Base-by-base conservation (phyloP, 2,329 filamentous ascomycete genomes). In the Colletotrichum eleusines region DNA sequence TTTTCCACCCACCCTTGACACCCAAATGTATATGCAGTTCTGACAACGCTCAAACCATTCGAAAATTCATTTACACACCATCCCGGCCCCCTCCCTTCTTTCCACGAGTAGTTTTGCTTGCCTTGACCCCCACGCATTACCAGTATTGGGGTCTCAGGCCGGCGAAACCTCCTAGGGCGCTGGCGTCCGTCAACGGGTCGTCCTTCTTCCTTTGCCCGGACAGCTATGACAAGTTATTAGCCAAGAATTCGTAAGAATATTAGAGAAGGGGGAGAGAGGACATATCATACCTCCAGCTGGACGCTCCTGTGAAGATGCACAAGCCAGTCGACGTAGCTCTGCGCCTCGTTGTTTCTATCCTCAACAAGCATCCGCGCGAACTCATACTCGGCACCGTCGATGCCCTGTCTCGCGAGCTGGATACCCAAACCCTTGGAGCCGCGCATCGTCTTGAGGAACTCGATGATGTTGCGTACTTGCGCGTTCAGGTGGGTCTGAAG, bases 251-350 rank as follows among this genome's bases (percentile, higher is more conserved):
- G 14, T n/a, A 40, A 2, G 11, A 4, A 40, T 2, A 8, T 11
- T 20, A 6, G 16, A 7, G 33, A 40, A 11, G 5, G 2, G 33
- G 55, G 7, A 28, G 7, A 6, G 46, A n/a, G 18, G 16, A 2
- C 38, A 42, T 31, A 38, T 66, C 87, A 82, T 80, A 92, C 90
- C 88, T 99, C 96, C 74, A 97, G 85, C 79, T 97, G 95, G 74
- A 99, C 96, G 75, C 93, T 91, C 76, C 95, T 92, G 82, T 99
- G 96, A 73, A 98, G 88, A 81, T 97, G 93, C 69, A 99, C 96
- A 77, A 99, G 86, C 96, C 96, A 99, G 83, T 99, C 96, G 42
- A 98, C 96, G 81, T 98, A 99, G 79, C 93, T 97, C 83, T 97
- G 95, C 44, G 96, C 96, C 83, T 99, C 96, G 75, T 97, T 97